Conservation (phyloP, 2,329 filamentous ascomycete genomes). For the Cladophialophora bantiana region DNA sequence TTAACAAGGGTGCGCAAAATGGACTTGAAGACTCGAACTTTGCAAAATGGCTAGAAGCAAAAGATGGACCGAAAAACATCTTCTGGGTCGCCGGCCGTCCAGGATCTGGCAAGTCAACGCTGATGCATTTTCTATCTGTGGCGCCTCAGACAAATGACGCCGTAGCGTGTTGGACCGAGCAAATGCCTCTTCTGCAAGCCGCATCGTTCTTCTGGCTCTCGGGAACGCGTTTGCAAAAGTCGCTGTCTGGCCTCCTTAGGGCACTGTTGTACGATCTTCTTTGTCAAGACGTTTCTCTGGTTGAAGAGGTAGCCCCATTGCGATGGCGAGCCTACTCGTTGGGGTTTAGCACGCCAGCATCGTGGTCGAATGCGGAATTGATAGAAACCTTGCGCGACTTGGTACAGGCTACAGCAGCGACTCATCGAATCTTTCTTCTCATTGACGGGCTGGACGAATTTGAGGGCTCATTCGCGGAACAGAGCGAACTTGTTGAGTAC, state of each 20-base stretch:
- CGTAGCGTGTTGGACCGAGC: neutral
- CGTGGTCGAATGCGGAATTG: slow-evolving; percentile 42
- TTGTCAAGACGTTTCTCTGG: slow-evolving; percentile 27
- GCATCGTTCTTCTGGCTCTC: slow-evolving; percentile 16
- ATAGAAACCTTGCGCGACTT: slow-evolving; percentile 42
- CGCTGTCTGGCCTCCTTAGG: slow-evolving; percentile 48
- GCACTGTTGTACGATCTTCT: slow-evolving; percentile 50
- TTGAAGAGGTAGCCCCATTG: neutral
- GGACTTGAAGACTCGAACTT: neutral
- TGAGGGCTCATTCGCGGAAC: slow-evolving; percentile 1
- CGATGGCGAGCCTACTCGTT: neutral
- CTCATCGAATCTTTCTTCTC: slow-evolving; percentile 34
- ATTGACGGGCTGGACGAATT: slow-evolving; percentile 21
- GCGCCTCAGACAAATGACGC: neutral
- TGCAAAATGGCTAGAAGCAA: neutral
- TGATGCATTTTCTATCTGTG: neutral
- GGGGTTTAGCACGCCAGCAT: neutral
- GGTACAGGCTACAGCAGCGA: too few relatives aligned
- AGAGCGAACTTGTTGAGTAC: neutral
- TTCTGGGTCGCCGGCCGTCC: neutral
- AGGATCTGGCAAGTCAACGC: neutral
- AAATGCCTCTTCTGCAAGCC: slow-evolving; percentile 8
- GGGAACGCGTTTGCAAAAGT: slow-evolving; percentile 43
- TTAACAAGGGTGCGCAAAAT: neutral
- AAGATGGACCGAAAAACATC: neutral